Conservation (phyloP, 202 grass and related monocot genomes). For the Panicum virgatum region DNA sequence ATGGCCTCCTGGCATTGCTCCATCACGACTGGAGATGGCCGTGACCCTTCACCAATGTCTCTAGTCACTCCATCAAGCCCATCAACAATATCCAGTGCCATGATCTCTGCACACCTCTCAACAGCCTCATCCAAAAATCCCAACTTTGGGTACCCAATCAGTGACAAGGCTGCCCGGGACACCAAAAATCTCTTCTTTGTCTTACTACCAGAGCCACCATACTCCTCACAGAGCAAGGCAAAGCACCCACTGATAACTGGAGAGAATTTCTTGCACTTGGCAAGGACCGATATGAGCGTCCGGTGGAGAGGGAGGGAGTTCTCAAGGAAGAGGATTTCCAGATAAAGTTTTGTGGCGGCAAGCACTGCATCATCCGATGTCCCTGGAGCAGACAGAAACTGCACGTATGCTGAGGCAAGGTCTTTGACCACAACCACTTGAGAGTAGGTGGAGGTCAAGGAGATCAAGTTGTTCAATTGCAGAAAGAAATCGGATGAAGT, state of each 20-base stretch:
- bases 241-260: conserved; percentile 62
- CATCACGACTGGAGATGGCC: conserved; percentile 85
- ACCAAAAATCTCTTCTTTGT: conserved; percentile 79
- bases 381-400: conserved; percentile 52
- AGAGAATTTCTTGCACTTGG: conserved; percentile 67
- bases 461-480: conserved; percentile 70
- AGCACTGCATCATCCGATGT: conserved; percentile 41
- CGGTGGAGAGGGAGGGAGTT: conserved; percentile 88
- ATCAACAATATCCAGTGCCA: conserved; percentile 71
- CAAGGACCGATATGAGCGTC: conserved; percentile 77
- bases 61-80: conserved; percentile 65
- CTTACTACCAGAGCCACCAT: conserved; percentile 61
- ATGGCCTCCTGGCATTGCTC: conserved; percentile 97
- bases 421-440: conserved; percentile 74
- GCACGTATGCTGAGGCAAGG: conserved; percentile 64
- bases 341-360: conserved; percentile 57
- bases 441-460: conserved; percentile 73
- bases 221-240: conserved; percentile 68
- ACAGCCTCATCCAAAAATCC: conserved; percentile 82
- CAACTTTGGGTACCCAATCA: conserved; percentile 95
- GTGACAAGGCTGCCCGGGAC: conserved; percentile 72
- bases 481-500: conserved; percentile 51
- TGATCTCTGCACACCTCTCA: conserved; percentile 60
- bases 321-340: conserved; percentile 92
- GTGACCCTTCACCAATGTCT: conserved; percentile 66